Percentiles rank a stretch among this genome's conserved stretches.
phyloP scores from a whole-genome alignment of 139 green algal genomes.

The Marvania coccoides region DNA sequence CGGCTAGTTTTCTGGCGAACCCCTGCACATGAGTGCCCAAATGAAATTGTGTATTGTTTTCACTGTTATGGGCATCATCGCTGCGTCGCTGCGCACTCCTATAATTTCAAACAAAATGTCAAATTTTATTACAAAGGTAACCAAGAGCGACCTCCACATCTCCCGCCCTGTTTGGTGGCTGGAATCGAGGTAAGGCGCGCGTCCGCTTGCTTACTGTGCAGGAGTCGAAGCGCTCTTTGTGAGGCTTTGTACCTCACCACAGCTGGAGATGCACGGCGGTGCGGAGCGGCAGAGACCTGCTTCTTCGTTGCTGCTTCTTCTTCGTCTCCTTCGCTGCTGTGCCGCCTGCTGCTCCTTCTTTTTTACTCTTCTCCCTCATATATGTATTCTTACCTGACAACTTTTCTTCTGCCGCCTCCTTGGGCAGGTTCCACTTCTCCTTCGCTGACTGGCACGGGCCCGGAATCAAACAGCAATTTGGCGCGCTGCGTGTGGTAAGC shows the following conservation, averaged over 20 bases:
- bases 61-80: background rate
- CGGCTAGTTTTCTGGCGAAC: background rate
- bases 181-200: slow-evolving; percentile 38
- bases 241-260: too few species aligned
- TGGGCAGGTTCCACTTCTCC: slow-evolving; percentile 54
- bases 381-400: too few species aligned
- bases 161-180: slow-evolving; percentile 69
- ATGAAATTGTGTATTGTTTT: background rate
- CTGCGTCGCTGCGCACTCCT: background rate
- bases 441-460: slow-evolving; percentile 45
- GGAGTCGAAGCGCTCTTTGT: too few species aligned
- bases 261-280: too few species aligned
- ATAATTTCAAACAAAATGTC: background rate
- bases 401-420: too few species aligned
- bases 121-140: background rate
- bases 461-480: slow-evolving; percentile 36
- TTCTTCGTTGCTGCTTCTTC: too few species aligned
- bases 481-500: slow-evolving; percentile 47
- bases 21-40: background rate
- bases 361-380: too few species aligned
- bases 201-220: too few species aligned
- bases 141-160: slow-evolving; percentile 34
- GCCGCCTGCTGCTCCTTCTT: too few species aligned
- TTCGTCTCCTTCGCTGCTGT: too few species aligned
- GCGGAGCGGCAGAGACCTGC: too few species aligned